Percentiles rank a stretch among this genome's conserved stretches.
Evolutionary conservation across 441 rosid species (phyloP).

Genomic region (Biscutella auriculata): DNA sequence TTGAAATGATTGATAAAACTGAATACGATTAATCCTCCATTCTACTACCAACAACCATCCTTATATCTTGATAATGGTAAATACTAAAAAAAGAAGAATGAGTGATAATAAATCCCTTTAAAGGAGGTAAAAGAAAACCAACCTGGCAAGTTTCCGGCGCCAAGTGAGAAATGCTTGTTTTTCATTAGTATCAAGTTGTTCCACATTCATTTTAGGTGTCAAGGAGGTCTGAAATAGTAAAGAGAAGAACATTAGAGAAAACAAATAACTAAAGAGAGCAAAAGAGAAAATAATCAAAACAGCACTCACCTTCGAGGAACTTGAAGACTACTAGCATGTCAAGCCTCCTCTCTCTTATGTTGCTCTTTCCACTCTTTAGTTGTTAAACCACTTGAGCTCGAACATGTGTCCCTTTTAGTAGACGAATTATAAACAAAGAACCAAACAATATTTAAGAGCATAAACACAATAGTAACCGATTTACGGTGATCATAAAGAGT

Average conservation of each 20-base stretch:
- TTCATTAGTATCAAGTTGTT: slow-evolving; percentile 71
- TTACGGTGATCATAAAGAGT: too few relatives aligned
- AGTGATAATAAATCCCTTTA: too few relatives aligned
- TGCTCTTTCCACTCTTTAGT: slow-evolving; percentile 50
- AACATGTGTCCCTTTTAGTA: slow-evolving; percentile 40
- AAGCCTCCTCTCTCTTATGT: slow-evolving; percentile 52
- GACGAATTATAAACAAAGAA: neutral
- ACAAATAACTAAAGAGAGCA: neutral
- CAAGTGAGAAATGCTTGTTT: slow-evolving; percentile 58
- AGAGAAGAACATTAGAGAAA: neutral
- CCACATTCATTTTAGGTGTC: slow-evolving; percentile 64
- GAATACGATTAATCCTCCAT: neutral
- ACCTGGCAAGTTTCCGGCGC: slow-evolving; percentile 85
- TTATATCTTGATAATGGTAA: neutral
- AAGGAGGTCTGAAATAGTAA: slow-evolving; percentile 45
- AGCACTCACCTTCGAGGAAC: slow-evolving; percentile 68
- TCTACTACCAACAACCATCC: neutral
- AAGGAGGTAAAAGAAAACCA: slow-evolving; percentile 1
- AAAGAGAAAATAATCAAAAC: neutral
- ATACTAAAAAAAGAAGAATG: neutral
- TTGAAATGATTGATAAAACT: neutral
- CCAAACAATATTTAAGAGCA: too few relatives aligned
- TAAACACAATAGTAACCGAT: too few relatives aligned
- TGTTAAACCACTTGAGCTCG: slow-evolving; percentile 34
- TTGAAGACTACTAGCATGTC: slow-evolving; percentile 49